These are phyloP conservation scores for Penicillium digitatum DNA, from an alignment of 2,329 filamentous ascomycete species.

Conservation along the genomic window DNA sequence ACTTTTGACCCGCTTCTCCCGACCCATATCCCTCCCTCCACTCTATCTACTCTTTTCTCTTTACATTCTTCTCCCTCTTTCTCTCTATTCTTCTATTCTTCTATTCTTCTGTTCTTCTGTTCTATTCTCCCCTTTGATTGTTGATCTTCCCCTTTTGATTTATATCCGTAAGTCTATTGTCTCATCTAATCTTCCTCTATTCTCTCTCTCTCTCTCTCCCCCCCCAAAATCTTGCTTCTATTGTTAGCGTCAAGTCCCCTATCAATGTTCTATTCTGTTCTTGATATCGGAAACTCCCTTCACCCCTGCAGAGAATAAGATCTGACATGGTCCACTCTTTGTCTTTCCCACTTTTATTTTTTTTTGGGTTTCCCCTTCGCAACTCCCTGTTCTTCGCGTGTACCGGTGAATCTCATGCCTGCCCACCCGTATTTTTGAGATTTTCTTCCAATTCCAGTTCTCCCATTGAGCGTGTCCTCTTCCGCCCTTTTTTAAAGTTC, in stretches of 20 bases:
- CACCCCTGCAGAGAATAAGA: constrained; percentile 26
- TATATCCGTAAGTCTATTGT: neutral
- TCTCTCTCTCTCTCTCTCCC: no score
- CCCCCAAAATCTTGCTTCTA: neutral
- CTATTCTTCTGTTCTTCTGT: neutral
- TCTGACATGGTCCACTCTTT: constrained; percentile 24
- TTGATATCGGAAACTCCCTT: constrained; percentile 18
- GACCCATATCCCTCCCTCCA: constrained; percentile 13
- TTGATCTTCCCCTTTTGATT: neutral
- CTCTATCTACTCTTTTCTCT: constrained; percentile 11
- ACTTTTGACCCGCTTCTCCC: constrained; percentile 10
- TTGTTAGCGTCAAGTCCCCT: neutral
- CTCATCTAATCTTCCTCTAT: neutral
- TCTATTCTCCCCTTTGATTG: neutral
- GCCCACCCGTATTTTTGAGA: constrained; percentile 22
- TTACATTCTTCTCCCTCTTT: constrained; percentile 1
- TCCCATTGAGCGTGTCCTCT: constrained; percentile 7
- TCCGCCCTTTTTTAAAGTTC: neutral
- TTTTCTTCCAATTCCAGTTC: constrained; percentile 17
- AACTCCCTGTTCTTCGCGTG: constrained; percentile 11
- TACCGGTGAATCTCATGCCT: constrained; percentile 6
- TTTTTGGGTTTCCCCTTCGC: constrained; percentile 13
- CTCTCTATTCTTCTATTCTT: constrained; percentile 6
- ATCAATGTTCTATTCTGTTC: constrained; percentile 11
- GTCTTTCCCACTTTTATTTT: constrained; percentile 16